Evolutionary conservation across 208 protist genomes (phyloP).

Genomic region (Wallacemonas rigidus): DNA sequence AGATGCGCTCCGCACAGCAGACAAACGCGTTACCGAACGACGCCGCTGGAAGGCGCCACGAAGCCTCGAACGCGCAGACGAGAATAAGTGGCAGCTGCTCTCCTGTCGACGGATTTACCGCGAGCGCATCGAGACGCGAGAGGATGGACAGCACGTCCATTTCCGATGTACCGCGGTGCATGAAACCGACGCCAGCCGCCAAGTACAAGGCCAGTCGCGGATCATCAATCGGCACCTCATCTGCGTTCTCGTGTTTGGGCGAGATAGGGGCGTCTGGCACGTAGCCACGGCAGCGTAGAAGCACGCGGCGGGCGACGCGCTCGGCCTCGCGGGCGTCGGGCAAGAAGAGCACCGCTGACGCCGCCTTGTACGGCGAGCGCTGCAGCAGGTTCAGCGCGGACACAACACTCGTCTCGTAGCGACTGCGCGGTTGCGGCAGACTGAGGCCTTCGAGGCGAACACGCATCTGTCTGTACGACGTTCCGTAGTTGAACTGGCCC

Average conservation of each 20-base stretch:
- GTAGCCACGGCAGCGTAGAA: constrained; percentile 76
- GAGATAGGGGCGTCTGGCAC: constrained; percentile 28
- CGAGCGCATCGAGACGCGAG: constrained; percentile 51
- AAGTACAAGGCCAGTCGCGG: constrained; percentile 55
- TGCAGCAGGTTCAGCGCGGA: constrained; percentile 61
- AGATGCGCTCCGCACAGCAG: constrained; percentile 68
- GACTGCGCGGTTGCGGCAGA: constrained; percentile 44
- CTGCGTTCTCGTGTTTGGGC: not conserved
- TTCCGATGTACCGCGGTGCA: constrained; percentile 66
- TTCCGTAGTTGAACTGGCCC: constrained; percentile 82
- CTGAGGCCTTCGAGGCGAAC: constrained; percentile 59
- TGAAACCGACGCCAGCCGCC: constrained; percentile 71
- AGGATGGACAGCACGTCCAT: constrained; percentile 68
- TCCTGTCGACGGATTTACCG: constrained; percentile 49
- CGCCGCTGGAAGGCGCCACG: constrained; percentile 79
- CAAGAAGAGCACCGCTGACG: constrained; percentile 73
- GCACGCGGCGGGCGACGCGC: constrained; percentile 67
- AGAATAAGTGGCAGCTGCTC: constrained; percentile 62
- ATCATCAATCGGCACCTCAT: constrained; percentile 49
- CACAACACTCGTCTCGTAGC: constrained; percentile 67
- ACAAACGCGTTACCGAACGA: constrained; percentile 70
- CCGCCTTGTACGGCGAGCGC: constrained; percentile 48
- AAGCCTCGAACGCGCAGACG: constrained; percentile 77
- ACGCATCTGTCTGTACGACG: constrained; percentile 67
- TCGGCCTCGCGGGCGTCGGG: constrained; percentile 58